Evolutionary conservation across 352 stramenopile genomes (phyloP).

Genomic region (Phytopythium helicoides): DNA sequence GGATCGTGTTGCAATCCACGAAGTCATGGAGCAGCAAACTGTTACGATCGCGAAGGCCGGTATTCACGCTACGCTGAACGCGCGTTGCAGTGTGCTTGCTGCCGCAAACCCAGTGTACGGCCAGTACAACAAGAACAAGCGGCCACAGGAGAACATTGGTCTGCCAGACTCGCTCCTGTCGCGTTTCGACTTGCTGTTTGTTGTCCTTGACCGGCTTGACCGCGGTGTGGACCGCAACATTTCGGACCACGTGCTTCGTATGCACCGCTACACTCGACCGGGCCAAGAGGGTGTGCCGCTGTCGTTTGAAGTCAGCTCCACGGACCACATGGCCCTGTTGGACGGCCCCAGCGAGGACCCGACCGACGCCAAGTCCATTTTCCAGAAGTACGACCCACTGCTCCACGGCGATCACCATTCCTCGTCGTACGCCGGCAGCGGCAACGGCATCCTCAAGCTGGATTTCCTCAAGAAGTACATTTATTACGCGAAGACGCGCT

Average conservation of each 20-base stretch:
- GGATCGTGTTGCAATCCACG: constrained; percentile 99
- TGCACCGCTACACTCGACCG: constrained; percentile 92
- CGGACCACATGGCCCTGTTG: constrained; percentile 71
- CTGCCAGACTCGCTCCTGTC: constrained; percentile 99
- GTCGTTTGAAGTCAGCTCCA: constrained; percentile 82
- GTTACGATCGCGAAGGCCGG: constrained; percentile 99
- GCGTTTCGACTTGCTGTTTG: constrained; percentile 99
- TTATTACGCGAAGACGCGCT: constrained; percentile 97
- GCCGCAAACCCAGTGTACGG: constrained; percentile 99
- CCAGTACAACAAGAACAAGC: constrained; percentile 98
- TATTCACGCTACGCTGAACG: constrained; percentile 99
- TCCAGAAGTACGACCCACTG: constrained; percentile 90
- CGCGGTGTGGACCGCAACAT: constrained; percentile 94
- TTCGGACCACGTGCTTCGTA: constrained; percentile 97
- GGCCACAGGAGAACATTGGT: constrained; percentile 98
- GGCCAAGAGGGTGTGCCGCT: constrained; percentile 89
- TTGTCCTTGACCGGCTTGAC: constrained; percentile 98
- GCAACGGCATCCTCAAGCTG: constrained; percentile 88
- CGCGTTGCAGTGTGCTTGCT: constrained; percentile 97
- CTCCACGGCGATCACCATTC: constrained; percentile 77
- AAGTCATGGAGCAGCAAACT: constrained; percentile 99
- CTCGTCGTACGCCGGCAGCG: constrained; percentile 40
- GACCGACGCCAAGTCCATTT: constrained; percentile 82
- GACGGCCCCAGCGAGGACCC: neutral
- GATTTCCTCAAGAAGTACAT: constrained; percentile 99